Evolutionary conservation across 2,329 filamentous ascomycete species (phyloP).

Genomic region (Neonectria punicea): DNA sequence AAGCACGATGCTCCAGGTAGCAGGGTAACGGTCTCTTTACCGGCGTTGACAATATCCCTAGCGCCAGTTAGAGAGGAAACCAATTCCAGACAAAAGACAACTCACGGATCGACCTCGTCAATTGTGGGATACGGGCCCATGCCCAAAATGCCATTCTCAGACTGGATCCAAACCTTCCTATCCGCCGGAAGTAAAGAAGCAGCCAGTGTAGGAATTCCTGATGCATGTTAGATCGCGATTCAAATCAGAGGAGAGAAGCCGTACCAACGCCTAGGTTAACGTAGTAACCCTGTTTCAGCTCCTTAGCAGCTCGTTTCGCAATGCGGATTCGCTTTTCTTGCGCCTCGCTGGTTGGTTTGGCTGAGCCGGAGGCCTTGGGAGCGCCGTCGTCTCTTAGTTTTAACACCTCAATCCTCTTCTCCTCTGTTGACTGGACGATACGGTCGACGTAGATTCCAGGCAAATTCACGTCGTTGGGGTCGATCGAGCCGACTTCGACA

Average conservation of each 20-base stretch:
- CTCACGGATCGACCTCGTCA: conserved; percentile 73
- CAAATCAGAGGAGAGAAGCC: background rate
- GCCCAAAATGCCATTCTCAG: conserved; percentile 86
- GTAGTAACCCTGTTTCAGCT: conserved; percentile 83
- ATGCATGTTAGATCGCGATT: background rate
- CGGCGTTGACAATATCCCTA: conserved; percentile 83
- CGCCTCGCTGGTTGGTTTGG: conserved; percentile 57
- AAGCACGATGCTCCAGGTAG: conserved; percentile 81
- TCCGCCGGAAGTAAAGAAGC: conserved; percentile 77
- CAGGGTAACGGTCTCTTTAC: conserved; percentile 87
- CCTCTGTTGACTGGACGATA: conserved; percentile 77
- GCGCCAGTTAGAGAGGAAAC: conserved; percentile 13
- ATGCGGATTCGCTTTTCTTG: conserved; percentile 74
- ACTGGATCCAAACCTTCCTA: conserved; percentile 83
- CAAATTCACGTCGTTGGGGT: conserved; percentile 79
- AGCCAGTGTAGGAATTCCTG: conserved; percentile 85
- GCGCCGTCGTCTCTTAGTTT: conserved; percentile 63
- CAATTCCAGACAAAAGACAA: conserved; percentile 2
- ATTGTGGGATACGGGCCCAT: conserved; percentile 84
- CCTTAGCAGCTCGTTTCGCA: conserved; percentile 79
- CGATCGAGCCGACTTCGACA: conserved; percentile 77
- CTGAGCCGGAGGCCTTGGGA: conserved; percentile 48
- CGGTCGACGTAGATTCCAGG: conserved; percentile 86
- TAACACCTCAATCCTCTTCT: conserved; percentile 78
- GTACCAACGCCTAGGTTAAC: conserved; percentile 79